These are phyloP conservation scores for Xylaria sp. DNA, from an alignment of 2,329 filamentous ascomycete genomes.

Conservation along the genomic window DNA sequence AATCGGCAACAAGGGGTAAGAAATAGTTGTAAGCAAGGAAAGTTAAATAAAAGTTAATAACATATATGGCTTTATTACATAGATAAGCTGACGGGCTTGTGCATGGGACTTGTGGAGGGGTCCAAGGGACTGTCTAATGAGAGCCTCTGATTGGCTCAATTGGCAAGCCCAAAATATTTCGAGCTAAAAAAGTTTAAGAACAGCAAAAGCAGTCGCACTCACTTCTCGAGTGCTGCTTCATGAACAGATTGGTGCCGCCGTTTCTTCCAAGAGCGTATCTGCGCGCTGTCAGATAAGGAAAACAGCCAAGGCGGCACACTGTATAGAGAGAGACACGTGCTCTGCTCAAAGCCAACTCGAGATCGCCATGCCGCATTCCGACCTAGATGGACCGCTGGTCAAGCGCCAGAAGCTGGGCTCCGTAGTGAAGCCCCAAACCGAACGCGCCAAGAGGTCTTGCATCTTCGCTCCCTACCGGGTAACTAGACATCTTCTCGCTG, in stretches of 20 bases:
- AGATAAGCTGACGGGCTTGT: not conserved
- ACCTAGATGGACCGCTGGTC: slow-evolving; percentile 69
- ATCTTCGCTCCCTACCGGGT: slow-evolving; percentile 96
- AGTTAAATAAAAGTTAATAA: not conserved
- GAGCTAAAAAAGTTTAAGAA: slow-evolving; percentile 26
- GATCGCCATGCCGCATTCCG: slow-evolving; percentile 66
- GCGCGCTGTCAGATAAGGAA: not conserved
- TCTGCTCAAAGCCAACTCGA: not conserved
- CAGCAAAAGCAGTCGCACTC: not conserved
- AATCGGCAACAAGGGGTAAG: no score
- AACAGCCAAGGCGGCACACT: not conserved
- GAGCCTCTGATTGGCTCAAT: slow-evolving; percentile 32
- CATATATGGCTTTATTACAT: not conserved
- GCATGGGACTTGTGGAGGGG: slow-evolving; percentile 14
- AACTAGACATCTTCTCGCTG: slow-evolving; percentile 46
- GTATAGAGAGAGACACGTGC: not conserved
- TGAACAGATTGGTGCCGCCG: not conserved
- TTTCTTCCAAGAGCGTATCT: slow-evolving; percentile 5
- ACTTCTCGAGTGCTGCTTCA: not conserved
- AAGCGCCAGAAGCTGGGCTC: slow-evolving; percentile 80
- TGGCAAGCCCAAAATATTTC: slow-evolving; percentile 28
- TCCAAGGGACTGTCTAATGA: not conserved
- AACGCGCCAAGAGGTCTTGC: slow-evolving; percentile 69
- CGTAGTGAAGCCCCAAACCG: slow-evolving; percentile 52
- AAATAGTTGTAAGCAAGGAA: no score